A percentile compares a stretch with the other conserved stretches of the same genome.
These are phyloP conservation scores for Dendrocalamus sinicus DNA, from an alignment of 176 grass and related monocot genomes.

Conservation along the genomic window DNA sequence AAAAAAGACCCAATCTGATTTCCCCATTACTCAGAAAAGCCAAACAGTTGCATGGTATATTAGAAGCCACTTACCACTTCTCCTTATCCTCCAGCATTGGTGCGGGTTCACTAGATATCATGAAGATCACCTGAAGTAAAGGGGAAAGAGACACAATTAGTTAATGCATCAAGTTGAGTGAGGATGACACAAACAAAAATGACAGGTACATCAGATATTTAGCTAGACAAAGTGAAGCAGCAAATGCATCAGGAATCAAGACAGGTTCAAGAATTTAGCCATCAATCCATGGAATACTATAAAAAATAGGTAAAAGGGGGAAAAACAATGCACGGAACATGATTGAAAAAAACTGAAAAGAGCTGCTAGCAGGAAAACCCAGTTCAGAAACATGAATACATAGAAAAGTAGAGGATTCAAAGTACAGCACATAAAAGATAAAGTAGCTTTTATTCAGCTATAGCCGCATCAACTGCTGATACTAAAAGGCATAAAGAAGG, in stretches of 20 bases:
- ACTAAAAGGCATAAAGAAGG: conserved; percentile 36
- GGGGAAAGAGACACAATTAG: conserved; percentile 6
- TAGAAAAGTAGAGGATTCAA: conserved; percentile 1
- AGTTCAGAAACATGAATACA: background rate
- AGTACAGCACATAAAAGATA: conserved; percentile 34
- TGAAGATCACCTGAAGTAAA: conserved; percentile 85
- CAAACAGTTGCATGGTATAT: conserved; percentile 23
- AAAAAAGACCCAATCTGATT: background rate
- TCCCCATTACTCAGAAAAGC: conserved; percentile 5
- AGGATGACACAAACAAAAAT: conserved; percentile 21
- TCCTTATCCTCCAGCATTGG: conserved; percentile 99
- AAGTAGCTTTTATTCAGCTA: conserved; percentile 27
- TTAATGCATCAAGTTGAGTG: conserved; percentile 17
- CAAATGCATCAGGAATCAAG: conserved; percentile 9
- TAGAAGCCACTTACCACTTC: conserved; percentile 71
- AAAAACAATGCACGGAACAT: background rate
- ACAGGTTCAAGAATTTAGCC: background rate
- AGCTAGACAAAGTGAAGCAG: conserved; percentile 27
- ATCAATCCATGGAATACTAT: background rate
- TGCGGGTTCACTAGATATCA: conserved; percentile 99
- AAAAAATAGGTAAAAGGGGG: background rate
- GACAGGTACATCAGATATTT: conserved; percentile 17
- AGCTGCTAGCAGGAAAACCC: conserved; percentile 17
- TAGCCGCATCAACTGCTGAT: conserved; percentile 41
- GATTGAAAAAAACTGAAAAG: conserved; percentile 21